These are phyloP conservation scores for Xylaria sp. DNA, from an alignment of 2,329 filamentous ascomycete genomes.

Conservation along the genomic window DNA sequence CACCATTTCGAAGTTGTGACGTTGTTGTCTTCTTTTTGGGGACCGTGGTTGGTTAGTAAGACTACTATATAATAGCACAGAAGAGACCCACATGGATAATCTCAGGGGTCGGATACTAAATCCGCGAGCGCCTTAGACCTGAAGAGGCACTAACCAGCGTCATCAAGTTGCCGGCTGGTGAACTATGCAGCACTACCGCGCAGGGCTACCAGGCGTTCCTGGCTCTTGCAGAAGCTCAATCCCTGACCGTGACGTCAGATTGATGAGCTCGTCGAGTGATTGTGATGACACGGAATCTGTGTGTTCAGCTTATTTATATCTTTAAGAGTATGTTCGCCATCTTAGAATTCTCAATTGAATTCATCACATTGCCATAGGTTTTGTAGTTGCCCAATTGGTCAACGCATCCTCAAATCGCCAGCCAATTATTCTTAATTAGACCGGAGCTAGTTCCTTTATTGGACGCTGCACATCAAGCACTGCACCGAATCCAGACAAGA, in stretches of 20 bases:
- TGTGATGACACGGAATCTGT: conserved; percentile 17
- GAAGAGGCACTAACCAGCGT: conserved; percentile 7
- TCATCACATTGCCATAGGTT: background rate
- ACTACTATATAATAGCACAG: no score
- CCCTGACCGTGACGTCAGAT: conserved; percentile 34
- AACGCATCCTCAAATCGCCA: background rate
- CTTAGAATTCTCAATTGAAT: background rate
- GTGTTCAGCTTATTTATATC: background rate
- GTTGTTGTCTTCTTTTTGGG: background rate
- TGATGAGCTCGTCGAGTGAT: conserved; percentile 24
- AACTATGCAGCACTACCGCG: background rate
- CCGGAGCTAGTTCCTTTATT: background rate
- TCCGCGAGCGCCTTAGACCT: conserved; percentile 3
- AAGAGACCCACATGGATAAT: background rate
- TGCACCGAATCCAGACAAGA: conserved; percentile 14
- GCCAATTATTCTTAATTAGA: background rate
- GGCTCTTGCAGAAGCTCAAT: conserved; percentile 16
- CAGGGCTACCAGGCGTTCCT: conserved; percentile 5
- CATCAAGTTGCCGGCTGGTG: background rate
- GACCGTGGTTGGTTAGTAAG: no score
- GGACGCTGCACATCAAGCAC: background rate
- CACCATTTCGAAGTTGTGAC: background rate
- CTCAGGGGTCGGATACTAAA: conserved; percentile 1
- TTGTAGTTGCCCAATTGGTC: background rate
- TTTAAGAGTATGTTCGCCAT: background rate